Conservation (phyloP, 352 stramenopile genomes). For the Phytopythium ostracodes region DNA sequence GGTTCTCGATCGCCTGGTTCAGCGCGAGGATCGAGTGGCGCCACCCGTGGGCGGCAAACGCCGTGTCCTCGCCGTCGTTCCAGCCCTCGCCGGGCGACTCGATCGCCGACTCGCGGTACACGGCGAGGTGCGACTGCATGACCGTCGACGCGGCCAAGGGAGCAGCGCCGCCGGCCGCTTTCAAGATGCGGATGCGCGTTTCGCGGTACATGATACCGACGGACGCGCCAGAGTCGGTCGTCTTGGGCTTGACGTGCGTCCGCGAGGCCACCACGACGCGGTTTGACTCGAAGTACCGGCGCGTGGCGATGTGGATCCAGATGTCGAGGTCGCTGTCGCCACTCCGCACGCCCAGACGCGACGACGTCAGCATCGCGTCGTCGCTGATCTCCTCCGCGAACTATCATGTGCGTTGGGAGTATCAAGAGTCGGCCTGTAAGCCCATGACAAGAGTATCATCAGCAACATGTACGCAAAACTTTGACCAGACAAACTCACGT, state of each 20-base stretch:
- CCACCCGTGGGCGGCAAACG: slow-evolving; percentile 22
- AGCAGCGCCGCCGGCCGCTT: slow-evolving; percentile 7
- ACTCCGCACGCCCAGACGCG: not conserved
- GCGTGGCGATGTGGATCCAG: slow-evolving; percentile 1
- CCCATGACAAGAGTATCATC: no score
- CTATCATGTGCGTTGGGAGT: not conserved
- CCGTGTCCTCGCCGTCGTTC: slow-evolving; percentile 16
- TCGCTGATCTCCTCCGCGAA: slow-evolving; percentile 2
- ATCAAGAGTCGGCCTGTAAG: not conserved
- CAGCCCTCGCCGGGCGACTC: slow-evolving; percentile 3
- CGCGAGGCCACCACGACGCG: slow-evolving; percentile 15
- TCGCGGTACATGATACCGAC: slow-evolving; percentile 5
- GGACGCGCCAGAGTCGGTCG: not conserved
- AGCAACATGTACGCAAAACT: not conserved
- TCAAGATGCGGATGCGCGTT: slow-evolving; percentile 11
- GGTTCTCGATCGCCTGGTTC: slow-evolving; percentile 42
- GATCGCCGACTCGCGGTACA: slow-evolving; percentile 9
- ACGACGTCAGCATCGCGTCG: not conserved
- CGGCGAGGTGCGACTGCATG: slow-evolving; percentile 25
- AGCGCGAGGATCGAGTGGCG: slow-evolving; percentile 20
- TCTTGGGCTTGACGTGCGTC: slow-evolving; percentile 9
- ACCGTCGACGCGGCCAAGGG: slow-evolving; percentile 12
- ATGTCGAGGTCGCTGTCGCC: slow-evolving; percentile 5
- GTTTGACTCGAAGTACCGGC: slow-evolving; percentile 10
- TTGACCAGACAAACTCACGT: not conserved